Base-by-base conservation (phyloP, 2,329 filamentous ascomycete species). In the Phialophora tarda region DNA sequence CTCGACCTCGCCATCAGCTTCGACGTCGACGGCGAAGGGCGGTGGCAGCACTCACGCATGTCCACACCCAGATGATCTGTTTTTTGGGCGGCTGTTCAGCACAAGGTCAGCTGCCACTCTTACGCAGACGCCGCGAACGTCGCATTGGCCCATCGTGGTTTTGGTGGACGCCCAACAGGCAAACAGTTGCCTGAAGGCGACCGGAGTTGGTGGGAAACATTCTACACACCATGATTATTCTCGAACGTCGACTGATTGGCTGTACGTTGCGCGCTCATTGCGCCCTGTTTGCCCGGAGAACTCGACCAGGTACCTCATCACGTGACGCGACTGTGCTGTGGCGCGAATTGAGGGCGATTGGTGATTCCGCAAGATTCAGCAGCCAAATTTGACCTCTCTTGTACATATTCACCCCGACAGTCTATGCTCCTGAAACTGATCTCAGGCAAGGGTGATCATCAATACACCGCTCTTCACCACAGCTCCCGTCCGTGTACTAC, bases 51-150 rank as follows among this genome's bases (percentile, higher is more conserved):
- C 38, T 44, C 38, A 44, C 38, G 14, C 53, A 55, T 3, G 53
- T 55, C 53, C 53, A 55, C 3, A 55, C 53, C 53, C 53, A 55
- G 4, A 32, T 34, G 12, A 55, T 34, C 21, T 28, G 51, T 11
- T 55, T 55, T 4, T 55, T 55, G 24, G 53, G 53, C 0, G 53
- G 53, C 53, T 51, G n/a, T 41, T n/a, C 17, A 21, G n/a, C 23
- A 21, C 3, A n/a, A 14, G 17, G 38, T 44, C 38, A 44, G 38
- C 38, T 21, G 38, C 5, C 38, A 44, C 8, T 21, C 38, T 44
- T 4, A n/a, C 38, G 14, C 14, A n/a, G 5, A n/a, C 10, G 32
- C 10, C 32, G 32, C 32, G 10, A 41, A 17, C 14, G 14, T n/a
- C 14, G 4, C 14, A 41, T 5, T 41, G 4, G 38, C 3, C 2